phyloP scores from a whole-genome alignment of 2,329 filamentous ascomycete species.

The Nannizziopsis arthrosporioides region DNA sequence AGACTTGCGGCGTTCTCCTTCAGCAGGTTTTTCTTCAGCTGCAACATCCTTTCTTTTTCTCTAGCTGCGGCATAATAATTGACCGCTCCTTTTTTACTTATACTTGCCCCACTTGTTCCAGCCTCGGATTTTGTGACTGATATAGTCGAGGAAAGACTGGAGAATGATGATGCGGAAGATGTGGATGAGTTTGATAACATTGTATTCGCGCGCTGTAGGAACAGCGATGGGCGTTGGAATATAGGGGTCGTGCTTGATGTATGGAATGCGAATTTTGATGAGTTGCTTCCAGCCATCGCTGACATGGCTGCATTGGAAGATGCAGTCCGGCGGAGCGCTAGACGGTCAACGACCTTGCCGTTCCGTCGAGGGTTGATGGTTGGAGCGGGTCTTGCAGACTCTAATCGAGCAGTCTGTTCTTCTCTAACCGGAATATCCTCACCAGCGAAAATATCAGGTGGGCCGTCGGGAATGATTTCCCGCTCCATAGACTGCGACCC shows the following conservation, averaged over 20 bases:
- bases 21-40: constrained; percentile 42
- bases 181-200: constrained; percentile 20
- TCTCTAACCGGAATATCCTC: constrained; percentile 41
- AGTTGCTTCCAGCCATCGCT: constrained; percentile 13
- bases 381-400: constrained; percentile 15
- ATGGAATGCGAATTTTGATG: constrained; percentile 9
- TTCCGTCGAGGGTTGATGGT: constrained; percentile 30
- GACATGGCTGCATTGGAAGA: constrained; percentile 33
- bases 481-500: constrained; percentile 26
- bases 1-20: constrained; percentile 10
- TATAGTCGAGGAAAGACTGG: constrained; percentile 18
- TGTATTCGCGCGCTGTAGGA: constrained; percentile 22
- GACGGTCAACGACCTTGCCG: constrained; percentile 34
- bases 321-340: constrained; percentile 35
- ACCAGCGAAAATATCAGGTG: constrained; percentile 21
- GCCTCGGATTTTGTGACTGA: constrained; percentile 20
- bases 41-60: constrained; percentile 47
- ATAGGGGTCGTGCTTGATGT: neutral
- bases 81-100: constrained; percentile 45
- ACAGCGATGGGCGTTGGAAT: constrained; percentile 8
- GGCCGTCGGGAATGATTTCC: constrained; percentile 2
- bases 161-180: neutral
- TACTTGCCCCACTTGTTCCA: constrained; percentile 32
- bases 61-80: constrained; percentile 46
- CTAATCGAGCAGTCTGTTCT: constrained; percentile 19